Evolutionary conservation across 2,329 filamentous ascomycete species (phyloP), one percentile per base, ranked within the genome.

Genomic region (Venturia pyrina): DNA sequence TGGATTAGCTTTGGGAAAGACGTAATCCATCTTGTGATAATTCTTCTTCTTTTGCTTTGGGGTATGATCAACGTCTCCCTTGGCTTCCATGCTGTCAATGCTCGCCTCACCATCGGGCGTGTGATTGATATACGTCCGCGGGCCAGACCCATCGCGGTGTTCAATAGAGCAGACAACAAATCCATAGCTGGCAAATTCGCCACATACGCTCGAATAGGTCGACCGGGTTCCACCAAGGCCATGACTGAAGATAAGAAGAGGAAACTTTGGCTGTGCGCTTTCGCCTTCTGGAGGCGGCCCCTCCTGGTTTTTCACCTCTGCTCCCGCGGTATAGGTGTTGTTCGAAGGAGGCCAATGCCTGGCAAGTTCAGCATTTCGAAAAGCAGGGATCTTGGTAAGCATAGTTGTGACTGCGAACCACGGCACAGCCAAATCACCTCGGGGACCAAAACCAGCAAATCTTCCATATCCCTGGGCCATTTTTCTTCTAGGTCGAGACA

Each of bases 181-280:
- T 0, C 86, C 85, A 69, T 87, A 85, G 70, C 84, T 87, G 0
- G 86, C 86, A 69, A 89, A 83, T 69, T 89, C 85, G 8, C 86
- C 85, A 69, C 86, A 89, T 1, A 89, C 77, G 19, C 81, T 81
- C 21, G 83, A 86, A 70, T 87, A 88, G 68, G 82, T 83, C 2
- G 85, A 87, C 60, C 85, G 76, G 1, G 84, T 87, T 0, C 85
- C 86, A 5, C 86, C 85, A 6, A 89, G 74, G 0, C 87, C 87
- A 73, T 89, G 87, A 70, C 84, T 87, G 73, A 89, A 89, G 28
- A 89, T 78, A 43, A 89, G 78, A 28, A 88, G 75, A 1, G 87
- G 86, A 67, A 88, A 89, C 4, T 68, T 78, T 0, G 84, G 83
- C 67, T 74, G 71, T 1, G 70, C 65, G 17, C 68, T 62, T 40